Conservation (phyloP, 768 basidiomycete species). For the Aureoboletus auriporus region DNA sequence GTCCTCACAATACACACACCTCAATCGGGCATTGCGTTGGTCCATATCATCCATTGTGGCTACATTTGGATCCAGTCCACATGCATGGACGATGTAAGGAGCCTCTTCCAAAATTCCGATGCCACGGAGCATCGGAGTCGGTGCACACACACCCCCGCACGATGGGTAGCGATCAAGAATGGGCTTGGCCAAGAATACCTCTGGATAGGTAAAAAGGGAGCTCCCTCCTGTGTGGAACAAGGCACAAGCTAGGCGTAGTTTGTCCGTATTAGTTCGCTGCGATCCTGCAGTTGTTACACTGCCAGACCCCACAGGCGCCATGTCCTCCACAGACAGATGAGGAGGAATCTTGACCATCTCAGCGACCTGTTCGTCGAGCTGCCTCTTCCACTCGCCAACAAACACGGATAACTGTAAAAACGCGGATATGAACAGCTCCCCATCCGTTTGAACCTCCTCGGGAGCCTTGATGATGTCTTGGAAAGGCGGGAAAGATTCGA, state of each 20-base stretch:
- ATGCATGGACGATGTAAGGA: no score
- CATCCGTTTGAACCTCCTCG: not conserved
- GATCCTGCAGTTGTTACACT: not conserved
- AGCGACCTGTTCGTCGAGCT: not conserved
- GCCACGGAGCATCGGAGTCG: no score
- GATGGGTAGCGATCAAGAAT: no score
- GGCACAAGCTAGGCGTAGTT: constrained; percentile 4
- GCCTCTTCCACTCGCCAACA: no score
- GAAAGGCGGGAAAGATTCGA: not conserved
- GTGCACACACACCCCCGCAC: no score
- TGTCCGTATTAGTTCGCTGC: not conserved
- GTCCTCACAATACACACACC: not conserved
- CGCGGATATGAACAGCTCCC: not conserved
- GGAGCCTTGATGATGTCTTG: not conserved
- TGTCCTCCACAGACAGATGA: not conserved
- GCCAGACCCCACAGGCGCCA: no score
- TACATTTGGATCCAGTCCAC: constrained; percentile 1
- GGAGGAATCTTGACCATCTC: not conserved
- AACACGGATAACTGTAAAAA: not conserved
- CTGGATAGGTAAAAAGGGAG: not conserved
- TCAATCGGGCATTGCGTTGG: constrained; percentile 1
- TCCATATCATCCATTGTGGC: constrained; percentile 5
- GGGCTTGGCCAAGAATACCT: not conserved
- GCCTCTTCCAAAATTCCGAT: no score
- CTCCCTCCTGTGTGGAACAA: not conserved